Evolutionary conservation across 164 flowering plant genomes (phyloP), one percentile per base, ranked within the genome.

Genomic region (Macadamia integrifolia): DNA sequence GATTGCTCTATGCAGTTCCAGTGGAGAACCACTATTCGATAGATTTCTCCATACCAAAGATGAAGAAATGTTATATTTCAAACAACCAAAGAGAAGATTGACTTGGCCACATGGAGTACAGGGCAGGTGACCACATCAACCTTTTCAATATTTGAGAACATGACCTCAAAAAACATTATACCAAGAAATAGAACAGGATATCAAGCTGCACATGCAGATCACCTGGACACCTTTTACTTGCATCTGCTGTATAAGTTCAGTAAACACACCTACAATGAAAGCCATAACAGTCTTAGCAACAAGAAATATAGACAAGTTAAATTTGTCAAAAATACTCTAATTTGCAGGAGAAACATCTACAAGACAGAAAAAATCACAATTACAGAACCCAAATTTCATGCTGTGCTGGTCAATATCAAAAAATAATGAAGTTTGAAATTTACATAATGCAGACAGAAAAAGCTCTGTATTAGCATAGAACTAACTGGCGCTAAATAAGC

Each of bases 221-320:
- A 93, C 98, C 93, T 93, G 98, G 70, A 91, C 88, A 2, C 98
- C 96, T 78, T 90, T 90, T 43, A 93, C 97, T 80, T 88, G 94
- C 98, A 93, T 93, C 73, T 93, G 98, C 65, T 93, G 98, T 65
- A 93, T 88, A 66, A 93, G 96, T 75, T 93, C 98, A 13, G 98
- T 93, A 80, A 93, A 93, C 66, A 93, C 98, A 73, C 98, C 98
- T 93, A 84, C 29, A 78, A 67, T 18, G 28, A 30, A 78, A 65
- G 35, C 58, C 12, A 52, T 53, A 8, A 31, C 6, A 58, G 8
- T 40, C 30, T 63, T 49, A 59, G 18, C 28, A 62, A 53, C 40
- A 43, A 62, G 12, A 32, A 62, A 50, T 32, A 40, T 6, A 32
- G 31, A 46, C 30, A 63, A 8, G 35, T 18, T 44, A 31, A 53